phyloP scores from a whole-genome alignment of 2,329 filamentous ascomycete species.

The Elsinoe ampelina region DNA sequence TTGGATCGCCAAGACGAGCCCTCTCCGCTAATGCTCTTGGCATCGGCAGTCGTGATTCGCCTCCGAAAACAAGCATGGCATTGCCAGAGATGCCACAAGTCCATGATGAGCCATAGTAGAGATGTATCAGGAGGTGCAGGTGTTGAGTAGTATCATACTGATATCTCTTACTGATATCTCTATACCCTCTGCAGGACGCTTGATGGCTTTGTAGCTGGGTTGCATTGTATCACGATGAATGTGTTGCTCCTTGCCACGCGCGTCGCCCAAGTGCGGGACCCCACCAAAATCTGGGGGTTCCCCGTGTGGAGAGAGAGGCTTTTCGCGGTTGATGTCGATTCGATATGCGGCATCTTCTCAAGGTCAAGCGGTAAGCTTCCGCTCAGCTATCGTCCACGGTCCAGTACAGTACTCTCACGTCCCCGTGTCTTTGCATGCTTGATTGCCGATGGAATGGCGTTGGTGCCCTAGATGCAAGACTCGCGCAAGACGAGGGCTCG shows the following conservation, averaged over 20 bases:
- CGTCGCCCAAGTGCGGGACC: background rate
- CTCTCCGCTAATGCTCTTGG: background rate
- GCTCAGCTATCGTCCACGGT: background rate
- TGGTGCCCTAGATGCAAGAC: too few relatives aligned
- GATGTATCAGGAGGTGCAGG: too few relatives aligned
- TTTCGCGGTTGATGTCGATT: background rate
- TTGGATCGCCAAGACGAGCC: background rate
- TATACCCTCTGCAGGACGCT: too few relatives aligned
- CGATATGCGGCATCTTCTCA: background rate
- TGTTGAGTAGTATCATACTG: too few relatives aligned
- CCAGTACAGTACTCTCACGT: background rate
- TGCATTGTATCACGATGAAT: too few relatives aligned
- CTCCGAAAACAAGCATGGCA: background rate
- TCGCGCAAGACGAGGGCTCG: too few relatives aligned
- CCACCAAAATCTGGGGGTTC: conserved; percentile 1
- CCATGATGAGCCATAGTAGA: too few relatives aligned
- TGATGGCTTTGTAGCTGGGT: too few relatives aligned
- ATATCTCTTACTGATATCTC: too few relatives aligned
- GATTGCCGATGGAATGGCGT: too few relatives aligned
- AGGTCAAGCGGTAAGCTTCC: background rate
- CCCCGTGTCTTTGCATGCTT: background rate
- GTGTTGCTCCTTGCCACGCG: too few relatives aligned
- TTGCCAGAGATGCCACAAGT: too few relatives aligned
- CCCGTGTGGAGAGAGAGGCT: conserved; percentile 1
- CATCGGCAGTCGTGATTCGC: background rate